phyloP scores from a whole-genome alignment of 2,329 filamentous ascomycete species.

The Tolypocladium amazonense region DNA sequence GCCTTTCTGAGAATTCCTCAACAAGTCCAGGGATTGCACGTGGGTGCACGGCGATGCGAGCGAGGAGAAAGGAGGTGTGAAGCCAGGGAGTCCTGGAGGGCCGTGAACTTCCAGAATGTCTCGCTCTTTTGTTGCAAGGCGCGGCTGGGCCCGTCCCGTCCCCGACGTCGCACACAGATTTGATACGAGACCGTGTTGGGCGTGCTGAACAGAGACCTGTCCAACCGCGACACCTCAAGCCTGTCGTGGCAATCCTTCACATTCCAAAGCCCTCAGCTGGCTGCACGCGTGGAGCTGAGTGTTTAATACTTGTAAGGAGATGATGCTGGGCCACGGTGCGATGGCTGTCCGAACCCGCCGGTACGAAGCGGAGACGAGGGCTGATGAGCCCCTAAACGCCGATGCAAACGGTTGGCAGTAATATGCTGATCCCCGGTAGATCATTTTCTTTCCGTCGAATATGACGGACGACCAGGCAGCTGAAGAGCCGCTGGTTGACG shows the following conservation, averaged over 20 bases:
- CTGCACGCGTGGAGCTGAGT: background rate
- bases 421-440: background rate
- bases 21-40: background rate
- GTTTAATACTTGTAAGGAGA: background rate
- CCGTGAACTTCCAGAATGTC: constrained; percentile 9
- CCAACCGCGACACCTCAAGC: background rate
- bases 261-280: background rate
- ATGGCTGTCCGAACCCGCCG: background rate
- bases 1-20: background rate
- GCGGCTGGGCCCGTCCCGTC: background rate
- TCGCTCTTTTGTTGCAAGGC: background rate
- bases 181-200: background rate
- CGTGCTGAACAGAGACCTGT: background rate
- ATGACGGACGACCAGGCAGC: background rate
- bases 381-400: too few species aligned
- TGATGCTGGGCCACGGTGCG: background rate
- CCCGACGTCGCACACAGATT: background rate
- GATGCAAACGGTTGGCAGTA: background rate
- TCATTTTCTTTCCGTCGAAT: background rate
- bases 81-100: constrained; percentile 1
- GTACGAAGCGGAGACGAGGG: background rate
- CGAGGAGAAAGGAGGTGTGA: background rate
- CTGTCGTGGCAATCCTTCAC: background rate
- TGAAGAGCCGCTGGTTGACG: background rate
- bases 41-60: background rate